Conservation (phyloP, 805 yeast species). For the Starmerella gropengiesseri region DNA sequence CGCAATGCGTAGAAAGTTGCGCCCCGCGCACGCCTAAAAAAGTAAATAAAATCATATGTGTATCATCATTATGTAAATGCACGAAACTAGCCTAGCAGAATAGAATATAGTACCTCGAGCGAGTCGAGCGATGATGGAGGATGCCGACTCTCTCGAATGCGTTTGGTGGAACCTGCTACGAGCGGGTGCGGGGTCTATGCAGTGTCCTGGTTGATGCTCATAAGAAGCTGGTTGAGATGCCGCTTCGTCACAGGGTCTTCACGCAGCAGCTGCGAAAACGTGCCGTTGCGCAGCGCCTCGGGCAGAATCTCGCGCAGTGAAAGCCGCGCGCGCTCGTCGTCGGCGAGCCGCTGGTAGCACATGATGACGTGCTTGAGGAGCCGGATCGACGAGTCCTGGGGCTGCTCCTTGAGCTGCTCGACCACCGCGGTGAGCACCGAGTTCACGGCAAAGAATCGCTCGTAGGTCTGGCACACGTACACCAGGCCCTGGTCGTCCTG, state of each 20-base stretch:
- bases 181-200: too few species aligned
- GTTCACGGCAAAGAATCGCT: conserved; percentile 87
- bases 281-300: conserved; percentile 74
- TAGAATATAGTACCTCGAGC: not conserved
- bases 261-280: conserved; percentile 64
- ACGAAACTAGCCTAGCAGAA: not conserved
- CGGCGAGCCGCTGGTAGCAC: conserved; percentile 82
- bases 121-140: not conserved
- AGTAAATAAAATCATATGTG: not conserved
- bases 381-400: conserved; percentile 52
- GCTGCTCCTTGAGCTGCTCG: conserved; percentile 63
- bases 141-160: too few species aligned
- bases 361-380: conserved; percentile 85
- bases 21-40: not conserved
- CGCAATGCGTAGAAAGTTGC: too few species aligned
- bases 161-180: too few species aligned
- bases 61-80: not conserved
- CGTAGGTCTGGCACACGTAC: conserved; percentile 90
- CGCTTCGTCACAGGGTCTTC: conserved; percentile 85
- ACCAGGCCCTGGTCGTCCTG: conserved; percentile 84
- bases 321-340: conserved; percentile 80
- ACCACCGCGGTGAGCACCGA: conserved; percentile 82
- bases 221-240: conserved; percentile 71
- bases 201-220: conserved; percentile 37
- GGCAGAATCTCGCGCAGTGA: conserved; percentile 77